phyloP scores from a whole-genome alignment of 2,329 filamentous ascomycete genomes.

The Ceratocystis albifundus region DNA sequence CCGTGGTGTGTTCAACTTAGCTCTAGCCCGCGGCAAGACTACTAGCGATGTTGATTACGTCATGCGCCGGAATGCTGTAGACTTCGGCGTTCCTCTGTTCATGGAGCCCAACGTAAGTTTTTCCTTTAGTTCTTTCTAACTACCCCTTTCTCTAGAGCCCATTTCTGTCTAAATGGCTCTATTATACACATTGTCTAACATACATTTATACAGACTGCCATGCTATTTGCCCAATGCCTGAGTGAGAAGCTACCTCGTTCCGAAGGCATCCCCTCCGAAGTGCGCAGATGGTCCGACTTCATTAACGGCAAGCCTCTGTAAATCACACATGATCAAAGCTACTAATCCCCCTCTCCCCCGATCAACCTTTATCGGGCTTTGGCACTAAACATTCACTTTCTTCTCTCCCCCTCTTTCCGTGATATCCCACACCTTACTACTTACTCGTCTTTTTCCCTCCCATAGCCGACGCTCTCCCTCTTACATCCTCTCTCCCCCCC shows the following conservation, averaged over 20 bases:
- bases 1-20: conserved; percentile 89
- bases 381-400: background rate
- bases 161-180: background rate
- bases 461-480: background rate
- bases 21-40: conserved; percentile 70
- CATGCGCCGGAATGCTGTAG: conserved; percentile 87
- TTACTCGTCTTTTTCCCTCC: conserved; percentile 12
- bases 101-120: conserved; percentile 87
- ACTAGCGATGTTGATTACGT: conserved; percentile 90
- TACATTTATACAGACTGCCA: conserved; percentile 58
- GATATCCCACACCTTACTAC: conserved; percentile 15
- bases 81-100: conserved; percentile 94
- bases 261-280: conserved; percentile 82
- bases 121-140: background rate
- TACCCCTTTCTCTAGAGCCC: background rate
- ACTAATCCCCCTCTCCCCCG: background rate
- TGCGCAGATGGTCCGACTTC: conserved; percentile 91
- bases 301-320: conserved; percentile 75
- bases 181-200: conserved; percentile 28
- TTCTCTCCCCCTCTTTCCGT: conserved; percentile 8
- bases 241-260: conserved; percentile 82
- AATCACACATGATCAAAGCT: conserved; percentile 27
- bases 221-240: conserved; percentile 95
- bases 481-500: background rate
- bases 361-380: background rate